Conservation (phyloP, 169 alveolate genomes). For the Eimeria falciformis region DNA sequence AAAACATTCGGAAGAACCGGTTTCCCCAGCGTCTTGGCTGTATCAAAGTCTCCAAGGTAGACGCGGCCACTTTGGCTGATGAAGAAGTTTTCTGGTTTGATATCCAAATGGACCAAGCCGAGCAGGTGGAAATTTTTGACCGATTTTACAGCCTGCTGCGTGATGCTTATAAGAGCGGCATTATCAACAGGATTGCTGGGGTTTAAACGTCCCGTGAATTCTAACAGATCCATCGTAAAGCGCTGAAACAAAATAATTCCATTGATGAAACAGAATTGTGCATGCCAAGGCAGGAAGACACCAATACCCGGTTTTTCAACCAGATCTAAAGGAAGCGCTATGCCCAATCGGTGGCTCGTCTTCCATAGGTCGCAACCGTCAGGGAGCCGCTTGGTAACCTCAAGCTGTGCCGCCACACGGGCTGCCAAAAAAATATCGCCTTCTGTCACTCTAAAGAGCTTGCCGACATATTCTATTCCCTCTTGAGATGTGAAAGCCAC, state of each 20-base stretch:
- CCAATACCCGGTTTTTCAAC: not conserved
- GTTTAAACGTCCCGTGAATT: not conserved
- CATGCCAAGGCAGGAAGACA: not conserved
- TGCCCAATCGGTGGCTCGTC: constrained; percentile 13
- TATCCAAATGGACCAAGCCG: constrained; percentile 29
- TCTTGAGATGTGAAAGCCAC: not conserved
- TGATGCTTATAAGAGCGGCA: not conserved
- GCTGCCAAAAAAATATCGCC: not conserved
- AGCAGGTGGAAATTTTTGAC: constrained; percentile 18
- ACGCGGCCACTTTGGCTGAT: constrained; percentile 34
- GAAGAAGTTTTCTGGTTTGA: constrained; percentile 46
- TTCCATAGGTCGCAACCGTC: not conserved
- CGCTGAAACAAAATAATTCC: constrained; percentile 4
- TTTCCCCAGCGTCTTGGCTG: not conserved
- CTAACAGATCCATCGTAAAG: not conserved
- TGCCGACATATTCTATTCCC: constrained; percentile 26
- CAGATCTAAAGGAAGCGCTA: constrained; percentile 15
- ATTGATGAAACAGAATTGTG: not conserved
- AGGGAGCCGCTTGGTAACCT: not conserved
- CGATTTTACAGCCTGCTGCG: constrained; percentile 54
- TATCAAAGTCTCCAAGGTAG: not conserved
- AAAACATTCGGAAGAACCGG: constrained; percentile 18
- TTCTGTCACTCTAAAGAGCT: not conserved
- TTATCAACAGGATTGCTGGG: not conserved
- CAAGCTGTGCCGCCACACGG: not conserved